phyloP scores from a whole-genome alignment of 1,139 yeast species.

The Geotrichum histeridarum region DNA sequence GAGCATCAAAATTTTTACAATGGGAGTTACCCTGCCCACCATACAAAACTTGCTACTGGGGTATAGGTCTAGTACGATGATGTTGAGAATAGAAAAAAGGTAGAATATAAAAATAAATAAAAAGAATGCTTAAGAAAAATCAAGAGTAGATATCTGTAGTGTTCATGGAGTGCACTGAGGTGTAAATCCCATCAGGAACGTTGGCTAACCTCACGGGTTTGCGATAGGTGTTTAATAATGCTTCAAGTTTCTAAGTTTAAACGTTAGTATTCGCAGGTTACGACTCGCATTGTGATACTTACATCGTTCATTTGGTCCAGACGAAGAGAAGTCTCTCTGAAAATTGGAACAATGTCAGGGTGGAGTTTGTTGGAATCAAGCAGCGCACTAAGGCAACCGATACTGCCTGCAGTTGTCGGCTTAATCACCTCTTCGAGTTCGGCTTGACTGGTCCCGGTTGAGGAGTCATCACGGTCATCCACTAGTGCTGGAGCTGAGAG shows the following conservation, averaged over 20 bases:
- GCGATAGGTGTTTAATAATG: constrained; percentile 12
- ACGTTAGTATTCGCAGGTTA: neutral
- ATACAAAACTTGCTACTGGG: too few species aligned
- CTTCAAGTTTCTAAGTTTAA: constrained; percentile 8
- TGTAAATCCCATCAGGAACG: too few species aligned
- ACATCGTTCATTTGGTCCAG: constrained; percentile 26
- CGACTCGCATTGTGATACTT: neutral
- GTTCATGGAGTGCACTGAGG: too few species aligned
- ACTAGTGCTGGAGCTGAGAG: constrained; percentile 4
- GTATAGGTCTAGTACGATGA: too few species aligned
- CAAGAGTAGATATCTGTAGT: too few species aligned
- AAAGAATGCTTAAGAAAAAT: too few species aligned
- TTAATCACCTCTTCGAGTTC: neutral
- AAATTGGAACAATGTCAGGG: constrained; percentile 33
- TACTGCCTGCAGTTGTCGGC: constrained; percentile 4
- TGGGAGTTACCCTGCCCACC: too few species aligned
- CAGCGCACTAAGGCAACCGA: constrained; percentile 1
- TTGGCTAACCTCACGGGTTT: neutral
- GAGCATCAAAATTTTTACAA: too few species aligned
- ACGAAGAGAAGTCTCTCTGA: constrained; percentile 30
- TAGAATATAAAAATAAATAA: too few species aligned
- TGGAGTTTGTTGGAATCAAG: constrained; percentile 24
- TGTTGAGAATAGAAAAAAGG: too few species aligned
- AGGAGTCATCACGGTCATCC: constrained; percentile 7
- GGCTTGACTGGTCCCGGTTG: neutral